These are phyloP conservation scores for Articulospora tetracladia DNA, from an alignment of 495 filamentous ascomycete species.

Conservation along the genomic window DNA sequence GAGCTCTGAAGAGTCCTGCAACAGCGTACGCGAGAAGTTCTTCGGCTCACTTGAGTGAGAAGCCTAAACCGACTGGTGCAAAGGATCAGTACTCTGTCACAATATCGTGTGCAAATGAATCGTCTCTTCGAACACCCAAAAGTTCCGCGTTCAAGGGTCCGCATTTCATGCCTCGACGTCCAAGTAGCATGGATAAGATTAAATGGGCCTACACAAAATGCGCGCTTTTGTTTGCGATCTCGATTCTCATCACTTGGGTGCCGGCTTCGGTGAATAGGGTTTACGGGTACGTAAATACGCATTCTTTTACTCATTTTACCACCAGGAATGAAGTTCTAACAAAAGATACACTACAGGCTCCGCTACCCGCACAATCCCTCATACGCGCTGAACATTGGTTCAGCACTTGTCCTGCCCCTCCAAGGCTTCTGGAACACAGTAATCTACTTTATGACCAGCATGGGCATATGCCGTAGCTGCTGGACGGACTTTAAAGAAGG, in stretches of 20 bases:
- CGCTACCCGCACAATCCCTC: constrained; percentile 48
- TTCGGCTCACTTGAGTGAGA: background rate
- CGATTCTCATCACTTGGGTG: constrained; percentile 79
- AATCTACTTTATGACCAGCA: constrained; percentile 64
- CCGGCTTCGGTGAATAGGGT: constrained; percentile 76
- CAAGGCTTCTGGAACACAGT: constrained; percentile 85
- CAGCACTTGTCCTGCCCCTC: constrained; percentile 71
- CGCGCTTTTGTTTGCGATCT: constrained; percentile 76
- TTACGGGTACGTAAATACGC: constrained; percentile 37
- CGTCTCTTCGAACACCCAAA: background rate
- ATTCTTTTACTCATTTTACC: background rate
- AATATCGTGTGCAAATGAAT: background rate
- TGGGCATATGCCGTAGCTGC: background rate
- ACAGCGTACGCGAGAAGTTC: background rate
- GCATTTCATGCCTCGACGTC: background rate
- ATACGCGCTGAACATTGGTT: constrained; percentile 66
- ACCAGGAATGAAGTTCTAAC: background rate
- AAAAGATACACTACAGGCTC: constrained; percentile 28
- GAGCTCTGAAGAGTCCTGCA: background rate
- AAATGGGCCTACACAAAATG: constrained; percentile 77
- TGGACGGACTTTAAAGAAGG: background rate
- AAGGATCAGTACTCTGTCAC: constrained; percentile 6
- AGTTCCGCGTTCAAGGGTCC: background rate
- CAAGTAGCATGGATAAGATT: constrained; percentile 40
- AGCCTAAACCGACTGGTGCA: background rate